Conservation (phyloP, 2,329 filamentous ascomycete genomes). For the Didymosphaeria variabile region DNA sequence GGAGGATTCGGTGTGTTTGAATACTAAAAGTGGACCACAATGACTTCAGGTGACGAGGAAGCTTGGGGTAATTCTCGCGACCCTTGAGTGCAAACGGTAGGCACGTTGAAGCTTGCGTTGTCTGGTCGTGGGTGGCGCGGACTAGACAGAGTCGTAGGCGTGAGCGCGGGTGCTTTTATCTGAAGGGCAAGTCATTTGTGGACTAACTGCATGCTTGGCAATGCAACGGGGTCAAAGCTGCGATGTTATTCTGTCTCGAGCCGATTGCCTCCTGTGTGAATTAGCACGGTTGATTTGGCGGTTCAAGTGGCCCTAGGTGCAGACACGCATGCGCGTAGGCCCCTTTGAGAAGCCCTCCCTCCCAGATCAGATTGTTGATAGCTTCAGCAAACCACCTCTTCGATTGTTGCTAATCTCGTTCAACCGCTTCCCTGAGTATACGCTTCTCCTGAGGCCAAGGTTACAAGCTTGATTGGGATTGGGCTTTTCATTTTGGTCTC, state of each 20-base stretch:
- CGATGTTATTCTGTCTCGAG: not conserved
- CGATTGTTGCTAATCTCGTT: constrained; percentile 1
- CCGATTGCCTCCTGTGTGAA: not conserved
- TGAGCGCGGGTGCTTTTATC: not conserved
- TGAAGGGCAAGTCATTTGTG: not conserved
- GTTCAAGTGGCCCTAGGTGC: not conserved
- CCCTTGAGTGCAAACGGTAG: not conserved
- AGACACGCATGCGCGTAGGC: too few species aligned
- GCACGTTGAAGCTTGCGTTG: not conserved
- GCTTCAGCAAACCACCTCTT: not conserved
- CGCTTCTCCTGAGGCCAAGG: constrained; percentile 28
- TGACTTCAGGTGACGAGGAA: too few species aligned
- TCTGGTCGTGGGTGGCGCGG: not conserved
- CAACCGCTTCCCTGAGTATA: constrained; percentile 25
- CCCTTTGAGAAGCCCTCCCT: too few species aligned
- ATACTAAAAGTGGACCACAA: too few species aligned
- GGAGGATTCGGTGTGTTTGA: not conserved
- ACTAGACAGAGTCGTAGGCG: not conserved
- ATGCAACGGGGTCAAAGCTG: not conserved
- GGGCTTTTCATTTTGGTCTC: constrained; percentile 13
- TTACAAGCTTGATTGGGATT: constrained; percentile 22
- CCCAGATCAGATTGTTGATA: not conserved
- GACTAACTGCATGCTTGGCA: not conserved
- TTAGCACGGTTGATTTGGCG: not conserved
- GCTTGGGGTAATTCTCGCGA: too few species aligned